Base-by-base conservation (phyloP, 148 eudicot species). In the Heliamphora exappendiculata region DNA sequence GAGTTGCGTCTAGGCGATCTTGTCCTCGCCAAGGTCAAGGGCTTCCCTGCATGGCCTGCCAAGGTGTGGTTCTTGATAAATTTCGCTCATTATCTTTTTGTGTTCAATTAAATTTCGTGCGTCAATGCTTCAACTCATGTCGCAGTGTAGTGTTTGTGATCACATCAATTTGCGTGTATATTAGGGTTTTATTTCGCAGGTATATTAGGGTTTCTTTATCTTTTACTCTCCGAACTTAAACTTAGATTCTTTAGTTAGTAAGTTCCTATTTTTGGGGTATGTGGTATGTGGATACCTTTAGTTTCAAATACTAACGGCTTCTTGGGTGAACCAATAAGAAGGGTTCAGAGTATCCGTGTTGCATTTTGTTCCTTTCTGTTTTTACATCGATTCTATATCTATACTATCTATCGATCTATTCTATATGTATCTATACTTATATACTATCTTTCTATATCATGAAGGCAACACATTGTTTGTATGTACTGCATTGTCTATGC, bases 1-100 rank as follows among this genome's bases (percentile, higher is more conserved):
- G 87, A 85, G 75, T 86, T 94, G 87, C 79, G 83, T 10, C 75
- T 94, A 68, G 98, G 98, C 67, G 98, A 94, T 88, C 95, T 94
- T n/a, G 98, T 94, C 42, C 98, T 94, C 53, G 98, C 98, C 72
- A 94, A 94, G 84, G 98, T 94, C 75, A 91, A 89, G 87, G 98
- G 98, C 0, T 89, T 86, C 70, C 98, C 98, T 70, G 86, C 95
- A 55, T 94, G 98, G 98, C 98, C 98, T 76, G 98, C 98, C 76
- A 90, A 91, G 98, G 98, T 93, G 19, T 42, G 64, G 13, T 36
- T 73, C 12, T 60, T 37, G 29, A 41, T 19, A 17, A 36, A 17
- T 59, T 22, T 33, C 0, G 0, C 36, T 65, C 16, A 12, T 20
- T 55, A 3, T 42, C 2, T 29, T 14, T 39, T 24, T 29, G 17